phyloP scores from a whole-genome alignment of 768 basidiomycete genomes.

The Hemileccinum impolitum region DNA sequence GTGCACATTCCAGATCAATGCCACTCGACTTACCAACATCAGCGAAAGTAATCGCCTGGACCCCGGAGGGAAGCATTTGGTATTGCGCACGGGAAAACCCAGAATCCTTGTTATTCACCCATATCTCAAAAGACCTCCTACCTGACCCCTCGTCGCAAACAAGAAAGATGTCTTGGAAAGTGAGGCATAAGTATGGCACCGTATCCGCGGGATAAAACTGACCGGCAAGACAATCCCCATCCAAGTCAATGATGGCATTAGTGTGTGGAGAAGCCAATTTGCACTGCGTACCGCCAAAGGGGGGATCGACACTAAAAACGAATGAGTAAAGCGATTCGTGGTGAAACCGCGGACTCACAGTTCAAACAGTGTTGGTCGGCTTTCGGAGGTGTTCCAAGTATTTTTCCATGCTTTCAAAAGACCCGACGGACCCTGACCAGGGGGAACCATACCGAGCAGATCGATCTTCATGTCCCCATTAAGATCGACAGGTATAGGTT shows the following conservation, averaged over 20 bases:
- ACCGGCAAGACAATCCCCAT: constrained; percentile 96
- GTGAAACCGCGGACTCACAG: constrained; percentile 45
- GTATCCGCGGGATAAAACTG: neutral
- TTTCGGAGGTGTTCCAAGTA: constrained; percentile 61
- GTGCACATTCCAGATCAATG: neutral
- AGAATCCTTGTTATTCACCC: constrained; percentile 79
- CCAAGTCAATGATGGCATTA: constrained; percentile 89
- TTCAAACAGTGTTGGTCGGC: constrained; percentile 54
- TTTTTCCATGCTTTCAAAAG: constrained; percentile 78
- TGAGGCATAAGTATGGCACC: neutral
- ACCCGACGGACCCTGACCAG: constrained; percentile 32
- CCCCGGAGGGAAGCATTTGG: constrained; percentile 68
- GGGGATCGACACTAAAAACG: constrained; percentile 49
- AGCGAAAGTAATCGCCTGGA: constrained; percentile 81
- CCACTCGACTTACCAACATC: constrained; percentile 67
- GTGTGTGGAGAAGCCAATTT: constrained; percentile 85
- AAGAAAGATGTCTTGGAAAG: constrained; percentile 73
- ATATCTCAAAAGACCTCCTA: constrained; percentile 79
- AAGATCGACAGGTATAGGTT: constrained; percentile 85
- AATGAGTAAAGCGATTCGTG: constrained; percentile 4
- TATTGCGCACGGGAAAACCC: constrained; percentile 70
- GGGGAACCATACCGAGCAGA: constrained; percentile 62
- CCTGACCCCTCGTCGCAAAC: constrained; percentile 68
- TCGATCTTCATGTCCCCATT: constrained; percentile 90
- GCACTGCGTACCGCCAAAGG: constrained; percentile 65